phyloP scores from a whole-genome alignment of 1,139 yeast genomes.

The Hemisphaericaspora lyxosophila region DNA sequence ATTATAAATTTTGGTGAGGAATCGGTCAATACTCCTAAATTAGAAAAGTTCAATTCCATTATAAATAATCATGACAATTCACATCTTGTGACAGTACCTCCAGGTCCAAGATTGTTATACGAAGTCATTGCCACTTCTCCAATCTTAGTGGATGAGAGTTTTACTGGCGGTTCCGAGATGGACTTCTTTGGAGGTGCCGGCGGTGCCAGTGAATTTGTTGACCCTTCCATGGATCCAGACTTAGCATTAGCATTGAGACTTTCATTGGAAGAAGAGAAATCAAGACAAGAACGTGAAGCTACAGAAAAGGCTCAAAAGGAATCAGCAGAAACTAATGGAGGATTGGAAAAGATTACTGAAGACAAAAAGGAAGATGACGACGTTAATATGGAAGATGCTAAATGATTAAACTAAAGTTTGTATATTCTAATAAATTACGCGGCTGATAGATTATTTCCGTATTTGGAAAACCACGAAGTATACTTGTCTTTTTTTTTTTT shows the following conservation, averaged over 20 bases:
- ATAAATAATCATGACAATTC: constrained; percentile 76
- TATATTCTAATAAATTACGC: background rate
- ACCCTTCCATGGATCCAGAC: constrained; percentile 95
- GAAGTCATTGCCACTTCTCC: constrained; percentile 74
- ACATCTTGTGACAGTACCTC: constrained; percentile 83
- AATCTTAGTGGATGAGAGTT: constrained; percentile 56
- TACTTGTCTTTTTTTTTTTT: background rate
- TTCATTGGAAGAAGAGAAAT: constrained; percentile 79
- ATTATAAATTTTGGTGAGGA: constrained; percentile 92
- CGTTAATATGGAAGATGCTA: constrained; percentile 17
- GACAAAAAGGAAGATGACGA: constrained; percentile 23
- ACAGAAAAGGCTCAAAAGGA: constrained; percentile 37
- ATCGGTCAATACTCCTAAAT: constrained; percentile 67
- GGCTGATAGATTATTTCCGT: constrained; percentile 1
- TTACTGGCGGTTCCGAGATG: constrained; percentile 36
- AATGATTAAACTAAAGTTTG: constrained; percentile 3
- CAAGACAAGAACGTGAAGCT: constrained; percentile 68
- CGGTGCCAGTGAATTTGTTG: constrained; percentile 61
- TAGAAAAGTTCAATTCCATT: constrained; percentile 77
- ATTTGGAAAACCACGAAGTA: background rate
- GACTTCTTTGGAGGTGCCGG: constrained; percentile 34
- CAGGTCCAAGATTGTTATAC: constrained; percentile 78
- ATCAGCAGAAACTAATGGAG: constrained; percentile 13
- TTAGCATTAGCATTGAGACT: constrained; percentile 89
- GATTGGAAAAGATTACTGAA: constrained; percentile 38